Evolutionary conservation across 2,329 filamentous ascomycete species (phyloP).

Genomic region (Paraphaeosphaeria minitans): DNA sequence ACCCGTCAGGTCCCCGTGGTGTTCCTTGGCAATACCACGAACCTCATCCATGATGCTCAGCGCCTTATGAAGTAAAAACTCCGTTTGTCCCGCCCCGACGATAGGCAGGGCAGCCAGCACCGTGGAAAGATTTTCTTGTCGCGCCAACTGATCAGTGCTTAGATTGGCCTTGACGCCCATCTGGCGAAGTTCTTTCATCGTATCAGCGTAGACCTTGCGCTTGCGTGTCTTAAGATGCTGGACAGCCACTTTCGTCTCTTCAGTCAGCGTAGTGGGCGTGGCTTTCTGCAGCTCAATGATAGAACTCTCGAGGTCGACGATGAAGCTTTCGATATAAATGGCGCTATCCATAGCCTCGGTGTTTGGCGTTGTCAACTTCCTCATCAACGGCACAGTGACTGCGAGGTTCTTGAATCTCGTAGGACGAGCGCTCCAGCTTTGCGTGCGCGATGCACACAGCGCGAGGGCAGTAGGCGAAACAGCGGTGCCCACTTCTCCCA

Average conservation of each 20-base stretch:
- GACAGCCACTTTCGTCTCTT: slow-evolving; percentile 82
- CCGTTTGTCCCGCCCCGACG: slow-evolving; percentile 45
- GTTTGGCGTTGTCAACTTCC: slow-evolving; percentile 61
- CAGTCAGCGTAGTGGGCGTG: slow-evolving; percentile 78
- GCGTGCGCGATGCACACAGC: slow-evolving; percentile 29
- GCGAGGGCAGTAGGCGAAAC: slow-evolving; percentile 23
- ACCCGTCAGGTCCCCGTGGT: slow-evolving; percentile 82
- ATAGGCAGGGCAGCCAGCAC: slow-evolving; percentile 65
- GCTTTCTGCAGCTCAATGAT: slow-evolving; percentile 79
- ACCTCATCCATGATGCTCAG: slow-evolving; percentile 74
- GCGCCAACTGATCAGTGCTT: slow-evolving; percentile 71
- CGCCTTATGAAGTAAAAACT: slow-evolving; percentile 79
- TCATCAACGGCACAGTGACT: slow-evolving; percentile 77
- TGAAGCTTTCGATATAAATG: slow-evolving; percentile 68
- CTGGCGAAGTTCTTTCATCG: slow-evolving; percentile 76
- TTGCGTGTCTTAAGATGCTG: slow-evolving; percentile 93
- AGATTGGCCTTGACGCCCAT: slow-evolving; percentile 92
- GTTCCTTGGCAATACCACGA: slow-evolving; percentile 70
- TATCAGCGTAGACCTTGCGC: slow-evolving; percentile 87
- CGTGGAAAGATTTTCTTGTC: slow-evolving; percentile 72
- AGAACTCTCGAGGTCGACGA: slow-evolving; percentile 69
- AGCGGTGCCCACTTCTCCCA: slow-evolving; percentile 20
- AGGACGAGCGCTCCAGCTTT: slow-evolving; percentile 53
- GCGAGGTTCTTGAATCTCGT: slow-evolving; percentile 72
- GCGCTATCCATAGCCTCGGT: slow-evolving; percentile 61